These are phyloP conservation scores for Cinchona pubescens DNA, from an alignment of 257 asterid genomes.

Conservation along the genomic window DNA sequence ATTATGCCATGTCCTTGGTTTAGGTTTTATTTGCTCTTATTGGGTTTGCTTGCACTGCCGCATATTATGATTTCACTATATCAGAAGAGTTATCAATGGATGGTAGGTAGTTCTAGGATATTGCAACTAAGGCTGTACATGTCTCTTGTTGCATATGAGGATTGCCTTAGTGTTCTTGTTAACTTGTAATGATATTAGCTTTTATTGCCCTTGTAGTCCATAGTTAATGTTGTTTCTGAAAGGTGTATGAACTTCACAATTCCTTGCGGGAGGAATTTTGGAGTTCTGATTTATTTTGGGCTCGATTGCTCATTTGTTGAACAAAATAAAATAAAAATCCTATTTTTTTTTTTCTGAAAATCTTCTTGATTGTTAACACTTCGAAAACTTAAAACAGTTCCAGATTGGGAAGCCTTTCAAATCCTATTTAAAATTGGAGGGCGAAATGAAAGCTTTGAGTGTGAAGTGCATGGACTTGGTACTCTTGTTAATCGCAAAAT, in stretches of 20 bases:
- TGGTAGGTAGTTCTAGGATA: neutral
- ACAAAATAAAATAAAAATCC: no score
- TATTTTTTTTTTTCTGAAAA: no score
- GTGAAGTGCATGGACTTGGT: neutral
- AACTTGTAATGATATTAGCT: conserved; percentile 3
- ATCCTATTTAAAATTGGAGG: neutral
- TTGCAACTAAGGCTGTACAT: conserved; percentile 2
- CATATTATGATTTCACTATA: neutral
- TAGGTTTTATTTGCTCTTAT: conserved; percentile 22
- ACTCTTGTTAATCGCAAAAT: neutral
- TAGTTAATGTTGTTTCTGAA: neutral
- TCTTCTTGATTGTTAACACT: neutral
- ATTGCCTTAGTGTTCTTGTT: neutral
- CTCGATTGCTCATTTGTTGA: neutral
- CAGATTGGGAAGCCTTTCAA: neutral
- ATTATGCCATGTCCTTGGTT: conserved; percentile 41
- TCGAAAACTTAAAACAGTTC: neutral
- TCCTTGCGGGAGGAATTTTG: neutral
- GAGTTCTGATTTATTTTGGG: neutral
- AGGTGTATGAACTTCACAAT: neutral
- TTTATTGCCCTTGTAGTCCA: no score
- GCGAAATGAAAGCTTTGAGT: neutral
- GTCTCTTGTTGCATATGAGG: neutral
- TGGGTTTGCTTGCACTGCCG: neutral
- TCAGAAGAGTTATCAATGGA: neutral